Conservation (phyloP, 2,329 filamentous ascomycete species). For the Phaeomoniella chlamydospora region DNA sequence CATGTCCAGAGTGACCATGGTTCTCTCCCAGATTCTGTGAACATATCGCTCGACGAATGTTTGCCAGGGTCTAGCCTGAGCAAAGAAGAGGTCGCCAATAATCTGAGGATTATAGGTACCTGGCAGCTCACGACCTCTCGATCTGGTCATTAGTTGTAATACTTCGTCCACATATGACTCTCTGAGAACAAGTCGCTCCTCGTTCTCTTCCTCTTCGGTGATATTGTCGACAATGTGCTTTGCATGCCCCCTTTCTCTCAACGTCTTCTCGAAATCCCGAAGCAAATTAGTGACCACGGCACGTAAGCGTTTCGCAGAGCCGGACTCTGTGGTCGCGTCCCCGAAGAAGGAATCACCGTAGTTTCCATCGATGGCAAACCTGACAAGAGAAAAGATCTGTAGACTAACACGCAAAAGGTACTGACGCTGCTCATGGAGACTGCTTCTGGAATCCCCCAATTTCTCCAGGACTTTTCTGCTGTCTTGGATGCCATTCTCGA, state of each 20-base stretch:
- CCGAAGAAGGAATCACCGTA: slow-evolving; percentile 20
- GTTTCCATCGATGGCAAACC: slow-evolving; percentile 16
- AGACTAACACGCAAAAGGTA: slow-evolving; percentile 10
- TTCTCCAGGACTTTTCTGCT: slow-evolving; percentile 2
- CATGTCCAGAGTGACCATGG: slow-evolving; percentile 19
- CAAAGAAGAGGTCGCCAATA: slow-evolving; percentile 43
- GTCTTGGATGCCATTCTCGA: slow-evolving; percentile 13
- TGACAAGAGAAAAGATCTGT: slow-evolving; percentile 7
- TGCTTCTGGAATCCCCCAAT: slow-evolving; percentile 5
- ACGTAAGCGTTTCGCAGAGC: slow-evolving; percentile 16
- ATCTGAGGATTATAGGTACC: slow-evolving; percentile 47
- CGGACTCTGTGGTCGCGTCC: slow-evolving; percentile 8
- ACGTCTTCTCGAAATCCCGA: slow-evolving; percentile 8
- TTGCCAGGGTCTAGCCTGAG: slow-evolving; percentile 44
- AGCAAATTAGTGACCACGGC: slow-evolving; percentile 15
- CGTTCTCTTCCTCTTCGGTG: slow-evolving; percentile 6
- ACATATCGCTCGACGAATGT: slow-evolving; percentile 21
- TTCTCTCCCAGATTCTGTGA: slow-evolving; percentile 16
- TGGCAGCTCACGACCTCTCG: slow-evolving; percentile 41
- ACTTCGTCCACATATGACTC: slow-evolving; percentile 26
- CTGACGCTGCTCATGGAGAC: slow-evolving; percentile 6
- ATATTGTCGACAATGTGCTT: slow-evolving; percentile 6
- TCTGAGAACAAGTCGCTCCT: slow-evolving; percentile 13
- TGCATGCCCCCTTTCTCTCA: slow-evolving; percentile 6
- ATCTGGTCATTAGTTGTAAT: slow-evolving; percentile 22